Conservation (phyloP, 805 yeast genomes). For the Kuraishia borneana region DNA sequence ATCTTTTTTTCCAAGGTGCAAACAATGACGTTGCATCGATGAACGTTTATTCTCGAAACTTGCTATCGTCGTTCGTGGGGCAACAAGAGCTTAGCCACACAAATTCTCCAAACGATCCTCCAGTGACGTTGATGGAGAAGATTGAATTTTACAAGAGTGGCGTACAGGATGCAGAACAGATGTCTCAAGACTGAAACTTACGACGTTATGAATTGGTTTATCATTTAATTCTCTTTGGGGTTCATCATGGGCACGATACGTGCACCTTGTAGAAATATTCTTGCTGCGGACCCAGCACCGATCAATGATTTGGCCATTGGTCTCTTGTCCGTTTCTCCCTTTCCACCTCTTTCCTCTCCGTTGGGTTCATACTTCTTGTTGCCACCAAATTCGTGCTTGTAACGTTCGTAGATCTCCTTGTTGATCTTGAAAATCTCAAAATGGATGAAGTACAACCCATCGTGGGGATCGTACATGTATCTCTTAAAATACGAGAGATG, state of each 20-base stretch:
- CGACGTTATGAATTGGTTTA: not conserved
- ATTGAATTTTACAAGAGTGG: too few relatives aligned
- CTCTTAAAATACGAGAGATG: constrained; percentile 47
- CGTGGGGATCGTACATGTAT: constrained; percentile 43
- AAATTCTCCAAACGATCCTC: too few relatives aligned
- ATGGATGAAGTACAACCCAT: constrained; percentile 47
- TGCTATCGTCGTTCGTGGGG: too few relatives aligned
- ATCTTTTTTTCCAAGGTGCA: too few relatives aligned
- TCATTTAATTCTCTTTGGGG: constrained; percentile 6
- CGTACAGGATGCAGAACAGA: too few relatives aligned
- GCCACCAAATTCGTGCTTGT: constrained; percentile 44
- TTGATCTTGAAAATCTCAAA: constrained; percentile 48
- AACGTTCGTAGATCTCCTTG: constrained; percentile 36
- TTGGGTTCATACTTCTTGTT: constrained; percentile 37
- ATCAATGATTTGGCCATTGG: constrained; percentile 32
- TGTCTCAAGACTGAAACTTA: too few relatives aligned
- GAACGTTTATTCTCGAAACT: too few relatives aligned
- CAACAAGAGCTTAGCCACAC: too few relatives aligned
- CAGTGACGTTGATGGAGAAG: too few relatives aligned
- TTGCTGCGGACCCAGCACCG: constrained; percentile 57
- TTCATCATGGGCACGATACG: constrained; percentile 33
- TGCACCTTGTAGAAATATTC: constrained; percentile 59
- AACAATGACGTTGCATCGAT: too few relatives aligned
- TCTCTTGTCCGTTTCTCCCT: constrained; percentile 20
- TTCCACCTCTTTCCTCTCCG: constrained; percentile 38